Percentiles rank a stretch among this genome's conserved stretches.
Evolutionary conservation across 148 eudicot genomes (phyloP).

Genomic region (Rheum nobile): DNA sequence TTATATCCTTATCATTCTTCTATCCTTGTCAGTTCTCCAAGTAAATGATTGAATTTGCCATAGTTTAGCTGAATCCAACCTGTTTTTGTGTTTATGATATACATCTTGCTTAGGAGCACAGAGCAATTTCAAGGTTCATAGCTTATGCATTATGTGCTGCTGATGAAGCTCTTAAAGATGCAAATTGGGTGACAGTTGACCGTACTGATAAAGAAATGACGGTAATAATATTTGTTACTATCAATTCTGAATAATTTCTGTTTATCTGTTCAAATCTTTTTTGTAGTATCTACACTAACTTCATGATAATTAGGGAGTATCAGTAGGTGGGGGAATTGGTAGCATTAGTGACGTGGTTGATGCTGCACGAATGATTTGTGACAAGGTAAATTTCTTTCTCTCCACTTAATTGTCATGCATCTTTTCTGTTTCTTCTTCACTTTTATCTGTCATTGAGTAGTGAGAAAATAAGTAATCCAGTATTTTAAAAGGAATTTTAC

Average conservation of each 20-base stretch:
- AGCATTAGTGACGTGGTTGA: constrained; percentile 82
- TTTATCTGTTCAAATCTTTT: background rate
- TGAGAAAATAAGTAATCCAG: background rate
- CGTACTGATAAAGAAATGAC: constrained; percentile 70
- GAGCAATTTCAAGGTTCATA: constrained; percentile 76
- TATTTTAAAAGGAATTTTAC: background rate
- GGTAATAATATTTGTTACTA: constrained; percentile 22
- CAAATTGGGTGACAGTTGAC: constrained; percentile 60
- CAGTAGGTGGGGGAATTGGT: constrained; percentile 91
- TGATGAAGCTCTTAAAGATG: constrained; percentile 93
- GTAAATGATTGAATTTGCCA: background rate
- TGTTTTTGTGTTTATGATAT: constrained; percentile 3
- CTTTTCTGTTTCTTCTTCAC: background rate
- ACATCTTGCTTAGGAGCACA: constrained; percentile 48
- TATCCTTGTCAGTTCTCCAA: background rate
- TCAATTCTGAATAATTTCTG: constrained; percentile 3
- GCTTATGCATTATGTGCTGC: constrained; percentile 93
- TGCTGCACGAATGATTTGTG: constrained; percentile 82
- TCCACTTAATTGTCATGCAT: background rate
- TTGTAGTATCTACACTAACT: constrained; percentile 13
- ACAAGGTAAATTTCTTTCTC: constrained; percentile 43
- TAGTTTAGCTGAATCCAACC: background rate
- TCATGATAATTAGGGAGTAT: constrained; percentile 67
- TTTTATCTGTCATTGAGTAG: background rate
- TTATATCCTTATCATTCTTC: background rate